phyloP scores from a whole-genome alignment of 768 basidiomycete species.

The Suillus ampliporus region DNA sequence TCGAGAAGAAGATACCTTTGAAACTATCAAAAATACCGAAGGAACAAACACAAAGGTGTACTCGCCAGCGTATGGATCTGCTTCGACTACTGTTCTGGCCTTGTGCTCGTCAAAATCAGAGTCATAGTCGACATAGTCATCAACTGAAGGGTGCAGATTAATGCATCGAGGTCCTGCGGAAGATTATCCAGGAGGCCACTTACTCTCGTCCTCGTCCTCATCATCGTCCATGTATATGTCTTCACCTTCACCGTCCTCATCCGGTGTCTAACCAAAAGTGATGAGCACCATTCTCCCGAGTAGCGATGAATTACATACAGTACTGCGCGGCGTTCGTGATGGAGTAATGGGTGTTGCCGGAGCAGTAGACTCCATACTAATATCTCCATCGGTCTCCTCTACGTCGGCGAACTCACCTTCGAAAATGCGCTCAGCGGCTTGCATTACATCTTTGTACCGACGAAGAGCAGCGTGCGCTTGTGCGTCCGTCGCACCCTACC shows the following conservation, averaged over 20 bases:
- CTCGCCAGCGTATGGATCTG: slow-evolving; percentile 89
- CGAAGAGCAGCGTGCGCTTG: slow-evolving; percentile 86
- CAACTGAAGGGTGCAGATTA: slow-evolving; percentile 37
- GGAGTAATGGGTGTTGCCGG: slow-evolving; percentile 33
- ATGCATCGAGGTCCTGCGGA: neutral
- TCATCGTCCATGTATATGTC: slow-evolving; percentile 52
- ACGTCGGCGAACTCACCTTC: slow-evolving; percentile 84
- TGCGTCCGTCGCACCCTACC: slow-evolving; percentile 78
- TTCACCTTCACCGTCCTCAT: slow-evolving; percentile 50
- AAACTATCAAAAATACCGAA: slow-evolving; percentile 15
- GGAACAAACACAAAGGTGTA: slow-evolving; percentile 9
- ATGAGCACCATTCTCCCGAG: neutral
- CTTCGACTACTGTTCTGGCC: slow-evolving; percentile 54
- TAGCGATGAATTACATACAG: slow-evolving; percentile 22
- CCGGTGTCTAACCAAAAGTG: slow-evolving; percentile 56
- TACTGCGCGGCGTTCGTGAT: slow-evolving; percentile 30
- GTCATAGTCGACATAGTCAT: slow-evolving; percentile 80
- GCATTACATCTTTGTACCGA: slow-evolving; percentile 88
- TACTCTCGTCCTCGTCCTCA: slow-evolving; percentile 64
- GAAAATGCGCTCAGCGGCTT: slow-evolving; percentile 86
- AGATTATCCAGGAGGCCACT: slow-evolving; percentile 11
- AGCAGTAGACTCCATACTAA: slow-evolving; percentile 46
- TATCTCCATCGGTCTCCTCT: slow-evolving; percentile 55
- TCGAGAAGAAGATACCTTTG: slow-evolving; percentile 91
- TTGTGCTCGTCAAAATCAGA: slow-evolving; percentile 67